phyloP scores from a whole-genome alignment of 2,329 filamentous ascomycete species.

The Aspergillus sergii region DNA sequence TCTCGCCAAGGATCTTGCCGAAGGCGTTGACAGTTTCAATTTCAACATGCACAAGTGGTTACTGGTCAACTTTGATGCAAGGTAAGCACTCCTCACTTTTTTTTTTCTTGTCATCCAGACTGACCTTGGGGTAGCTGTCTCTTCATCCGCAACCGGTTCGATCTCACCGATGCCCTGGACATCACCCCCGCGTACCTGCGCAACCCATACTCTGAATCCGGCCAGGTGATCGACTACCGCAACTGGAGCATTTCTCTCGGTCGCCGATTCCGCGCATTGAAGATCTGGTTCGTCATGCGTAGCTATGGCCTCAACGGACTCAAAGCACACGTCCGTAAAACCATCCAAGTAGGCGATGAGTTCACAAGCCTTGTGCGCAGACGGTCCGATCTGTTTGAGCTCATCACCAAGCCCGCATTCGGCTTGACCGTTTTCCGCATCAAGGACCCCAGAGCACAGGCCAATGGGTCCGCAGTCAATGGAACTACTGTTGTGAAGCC shows the following conservation, averaged over 20 bases:
- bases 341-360: constrained; percentile 68
- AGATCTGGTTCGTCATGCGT: constrained; percentile 93
- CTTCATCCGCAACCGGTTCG: constrained; percentile 72
- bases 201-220: constrained; percentile 78
- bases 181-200: constrained; percentile 80
- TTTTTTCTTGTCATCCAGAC: no score
- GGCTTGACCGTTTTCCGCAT: constrained; percentile 77
- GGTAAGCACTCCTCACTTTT: constrained; percentile 29
- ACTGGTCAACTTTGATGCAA: constrained; percentile 84
- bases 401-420: constrained; percentile 75
- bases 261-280: constrained; percentile 81
- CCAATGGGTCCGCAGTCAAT: constrained; percentile 15
- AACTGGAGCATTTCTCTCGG: constrained; percentile 98
- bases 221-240: constrained; percentile 89
- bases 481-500: constrained; percentile 25
- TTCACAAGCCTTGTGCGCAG: constrained; percentile 65
- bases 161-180: constrained; percentile 78
- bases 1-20: constrained; percentile 60
- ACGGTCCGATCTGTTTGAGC: constrained; percentile 71
- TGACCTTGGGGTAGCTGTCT: constrained; percentile 53
- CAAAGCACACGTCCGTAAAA: constrained; percentile 70
- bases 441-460: constrained; percentile 41
- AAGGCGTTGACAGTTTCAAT: constrained; percentile 82
- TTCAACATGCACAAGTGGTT: constrained; percentile 99
- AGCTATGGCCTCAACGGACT: constrained; percentile 79